Evolutionary conservation across 1,284 basidiomycete genomes (phyloP), one percentile per base, ranked within the genome.

Genomic region (Somion occarium): DNA sequence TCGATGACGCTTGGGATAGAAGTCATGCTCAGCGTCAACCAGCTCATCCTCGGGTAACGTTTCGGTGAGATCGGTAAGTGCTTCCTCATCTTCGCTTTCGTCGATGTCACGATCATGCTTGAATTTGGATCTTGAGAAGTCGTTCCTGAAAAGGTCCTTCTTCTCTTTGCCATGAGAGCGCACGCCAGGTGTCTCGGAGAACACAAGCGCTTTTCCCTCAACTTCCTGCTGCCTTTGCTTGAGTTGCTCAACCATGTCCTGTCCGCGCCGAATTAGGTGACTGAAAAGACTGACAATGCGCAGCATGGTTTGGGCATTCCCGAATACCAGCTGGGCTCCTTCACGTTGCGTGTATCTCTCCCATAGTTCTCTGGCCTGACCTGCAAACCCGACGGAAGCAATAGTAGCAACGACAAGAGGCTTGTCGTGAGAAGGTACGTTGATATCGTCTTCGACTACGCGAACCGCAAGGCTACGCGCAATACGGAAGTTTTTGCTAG

Each of bases 251-350:
- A 34, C 7, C 30, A 7, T 34, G 7, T 34, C 15, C 30, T 34
- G 7, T 34, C 30, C 30, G 15, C 7, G 7, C 7, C 30, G 30
- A 15, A 34, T 34, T 15, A 34, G 15, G 7, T 7, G 15, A 15
- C 62, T 66, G 55, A 73, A 82, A 15, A 84, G 65, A 58, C 76
- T 79, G 44, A 81, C 74, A 70, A 87, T 69, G 15, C 78, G 75
- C 18, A 84, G 51, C 72, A 83, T 73, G 49, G 76, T 63, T 0
- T 61, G 61, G 13, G 77, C 65, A 57, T 76, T 71, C 2, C 73
- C 75, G 9, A 72, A 62, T 20, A 87, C 71, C 5, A 69, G 48
- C 9, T 61, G 55, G n/a, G 61, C 69, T 45, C 78, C 74, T 38
- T 57, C 61, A 7, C 74, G 77, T n/a, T 54, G 57, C 0, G 74